Percentiles rank a stretch among this genome's conserved stretches.
Conservation (phyloP, 257 asterid genomes). For the Petunia secreta region DNA sequence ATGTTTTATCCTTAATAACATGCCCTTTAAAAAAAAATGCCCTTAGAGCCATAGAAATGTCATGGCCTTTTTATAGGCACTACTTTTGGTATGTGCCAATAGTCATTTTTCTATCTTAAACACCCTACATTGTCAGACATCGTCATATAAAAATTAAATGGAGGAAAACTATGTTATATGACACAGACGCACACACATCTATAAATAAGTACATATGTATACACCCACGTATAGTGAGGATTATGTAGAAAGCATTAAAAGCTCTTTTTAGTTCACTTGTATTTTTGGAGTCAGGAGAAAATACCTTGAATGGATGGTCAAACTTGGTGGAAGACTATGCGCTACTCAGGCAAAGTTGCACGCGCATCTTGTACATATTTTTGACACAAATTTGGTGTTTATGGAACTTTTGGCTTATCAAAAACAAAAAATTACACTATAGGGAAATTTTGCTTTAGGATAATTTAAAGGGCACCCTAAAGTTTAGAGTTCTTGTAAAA, state of each 20-base stretch:
- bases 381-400: neutral
- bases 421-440: neutral
- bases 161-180: neutral
- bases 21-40: neutral
- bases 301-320: neutral
- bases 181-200: neutral
- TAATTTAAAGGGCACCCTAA: no score
- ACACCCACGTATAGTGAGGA: neutral
- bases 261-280: neutral
- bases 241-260: slow-evolving; percentile 6
- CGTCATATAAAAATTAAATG: neutral
- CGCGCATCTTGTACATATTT: neutral
- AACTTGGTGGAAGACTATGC: neutral
- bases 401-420: neutral
- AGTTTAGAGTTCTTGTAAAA: no score
- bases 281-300: neutral
- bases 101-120: neutral
- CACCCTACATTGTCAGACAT: neutral
- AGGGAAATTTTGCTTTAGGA: neutral
- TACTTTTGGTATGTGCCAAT: neutral
- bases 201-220: neutral
- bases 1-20: neutral
- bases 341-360: neutral
- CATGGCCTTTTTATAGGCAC: neutral
- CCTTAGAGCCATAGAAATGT: neutral